Evolutionary conservation across 1,284 basidiomycete species (phyloP), one percentile per base, ranked within the genome.

Genomic region (Pholiota adiposa): DNA sequence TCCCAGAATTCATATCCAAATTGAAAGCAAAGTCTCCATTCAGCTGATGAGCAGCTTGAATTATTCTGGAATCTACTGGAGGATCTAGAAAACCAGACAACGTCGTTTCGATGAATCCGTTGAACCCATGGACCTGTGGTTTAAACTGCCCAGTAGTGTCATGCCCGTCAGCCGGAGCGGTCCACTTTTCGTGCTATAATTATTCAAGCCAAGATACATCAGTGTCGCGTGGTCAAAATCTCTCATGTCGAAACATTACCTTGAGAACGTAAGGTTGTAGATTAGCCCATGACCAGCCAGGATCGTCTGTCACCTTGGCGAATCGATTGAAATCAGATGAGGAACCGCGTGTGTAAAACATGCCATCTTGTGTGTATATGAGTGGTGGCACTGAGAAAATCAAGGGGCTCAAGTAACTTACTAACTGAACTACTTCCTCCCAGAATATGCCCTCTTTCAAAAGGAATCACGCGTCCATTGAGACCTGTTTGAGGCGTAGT

Each of bases 1-100:
- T 64, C 1, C 75, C 75, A 1, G 69, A 66, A 44, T 74, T 75
- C 53, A 65, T 65, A 59, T 77, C 75, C 29, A 70, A n/a, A 29
- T 69, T 67, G 46, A 65, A 71, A 5, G 63, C 50, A 55, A 73
- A 75, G 43, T 75, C 71, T 19, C 65, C 65, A 9, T 61, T 63
- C 4, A 71, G 60, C 61, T 75, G 66, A n/a, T 63, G 44, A 4
- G 67, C 70, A 7, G 70, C 69, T 25, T 60, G 34, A 18, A 72
- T 62, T 14, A 72, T 67, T 6, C 64, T 66, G 0, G 48, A 25
- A 34, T 71, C 69, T 48, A 71, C 63, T 2, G 62, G 57, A n/a
- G 65, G 56, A 9, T 57, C 66, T 16, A 65, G 56, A 50, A 62
- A 67, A 16, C 66, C 70, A 18, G 69, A 54, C 14, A 75, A 65